phyloP scores from a whole-genome alignment of 1,284 basidiomycete genomes.

The Ustilago trichophora region DNA sequence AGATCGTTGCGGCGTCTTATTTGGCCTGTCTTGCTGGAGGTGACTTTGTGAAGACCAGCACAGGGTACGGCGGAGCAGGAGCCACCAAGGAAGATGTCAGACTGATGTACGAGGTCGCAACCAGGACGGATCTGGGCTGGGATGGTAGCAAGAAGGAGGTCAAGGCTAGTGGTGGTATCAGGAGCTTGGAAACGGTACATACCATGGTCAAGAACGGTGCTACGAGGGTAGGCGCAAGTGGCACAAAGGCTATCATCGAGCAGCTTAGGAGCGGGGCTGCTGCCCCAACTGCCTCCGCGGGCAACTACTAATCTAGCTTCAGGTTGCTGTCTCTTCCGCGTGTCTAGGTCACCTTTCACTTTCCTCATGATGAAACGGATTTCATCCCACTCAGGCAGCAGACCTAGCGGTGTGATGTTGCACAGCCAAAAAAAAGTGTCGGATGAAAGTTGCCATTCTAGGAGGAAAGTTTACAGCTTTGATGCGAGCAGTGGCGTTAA shows the following conservation, averaged over 20 bases:
- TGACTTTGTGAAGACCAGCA: constrained; percentile 61
- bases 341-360: too few species aligned
- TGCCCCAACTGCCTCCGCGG: constrained; percentile 3
- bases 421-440: too few species aligned
- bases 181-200: constrained; percentile 36
- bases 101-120: constrained; percentile 54
- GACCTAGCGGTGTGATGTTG: too few species aligned
- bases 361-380: too few species aligned
- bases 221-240: constrained; percentile 53
- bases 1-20: constrained; percentile 48
- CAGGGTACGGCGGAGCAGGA: constrained; percentile 56
- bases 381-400: too few species aligned
- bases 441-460: too few species aligned
- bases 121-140: constrained; percentile 19
- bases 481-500: constrained; percentile 9
- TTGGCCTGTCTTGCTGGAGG: constrained; percentile 55
- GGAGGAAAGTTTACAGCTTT: too few species aligned
- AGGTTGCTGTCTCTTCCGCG: too few species aligned
- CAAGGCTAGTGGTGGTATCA: constrained; percentile 58
- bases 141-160: constrained; percentile 33
- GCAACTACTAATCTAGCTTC: constrained; percentile 14
- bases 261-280: constrained; percentile 35
- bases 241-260: constrained; percentile 54
- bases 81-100: constrained; percentile 52
- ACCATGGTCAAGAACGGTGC: constrained; percentile 56